These are phyloP conservation scores for Hanseniaspora mollemarum DNA, from an alignment of 805 yeast species.

Conservation along the genomic window DNA sequence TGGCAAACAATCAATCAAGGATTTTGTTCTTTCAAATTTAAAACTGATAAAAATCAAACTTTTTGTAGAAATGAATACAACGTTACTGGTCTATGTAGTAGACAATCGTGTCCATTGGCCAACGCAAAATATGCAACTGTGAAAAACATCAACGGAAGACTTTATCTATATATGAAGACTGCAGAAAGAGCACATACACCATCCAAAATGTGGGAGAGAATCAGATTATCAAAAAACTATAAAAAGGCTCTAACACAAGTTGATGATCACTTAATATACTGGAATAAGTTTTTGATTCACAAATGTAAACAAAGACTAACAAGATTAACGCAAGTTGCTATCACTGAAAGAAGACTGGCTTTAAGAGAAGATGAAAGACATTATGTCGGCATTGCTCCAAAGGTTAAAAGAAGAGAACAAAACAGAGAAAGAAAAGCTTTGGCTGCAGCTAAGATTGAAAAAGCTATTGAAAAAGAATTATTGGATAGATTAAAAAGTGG, in stretches of 20 bases:
- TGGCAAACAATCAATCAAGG: constrained; percentile 96
- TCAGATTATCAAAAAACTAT: constrained; percentile 80
- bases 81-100: constrained; percentile 83
- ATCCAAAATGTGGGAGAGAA: constrained; percentile 86
- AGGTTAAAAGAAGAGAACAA: constrained; percentile 88
- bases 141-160: constrained; percentile 63
- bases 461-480: constrained; percentile 90
- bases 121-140: constrained; percentile 85
- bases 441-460: constrained; percentile 92
- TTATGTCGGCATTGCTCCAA: constrained; percentile 83
- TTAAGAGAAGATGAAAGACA: constrained; percentile 84
- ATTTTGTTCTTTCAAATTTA: constrained; percentile 88
- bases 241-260: constrained; percentile 77
- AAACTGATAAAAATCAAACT: constrained; percentile 76
- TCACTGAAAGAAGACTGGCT: constrained; percentile 87
- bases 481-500: constrained; percentile 92
- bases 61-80: constrained; percentile 95
- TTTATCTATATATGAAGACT: constrained; percentile 87
- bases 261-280: constrained; percentile 74
- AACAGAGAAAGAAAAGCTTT: constrained; percentile 93
- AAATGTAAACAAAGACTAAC: constrained; percentile 95
- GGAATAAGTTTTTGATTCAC: constrained; percentile 85
- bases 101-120: constrained; percentile 94
- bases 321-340: constrained; percentile 86
- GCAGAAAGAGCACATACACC: constrained; percentile 97